Evolutionary conservation across 495 filamentous ascomycete species (phyloP), one percentile per base, ranked within the genome.

Genomic region (Annulohypoxylon stygium): DNA sequence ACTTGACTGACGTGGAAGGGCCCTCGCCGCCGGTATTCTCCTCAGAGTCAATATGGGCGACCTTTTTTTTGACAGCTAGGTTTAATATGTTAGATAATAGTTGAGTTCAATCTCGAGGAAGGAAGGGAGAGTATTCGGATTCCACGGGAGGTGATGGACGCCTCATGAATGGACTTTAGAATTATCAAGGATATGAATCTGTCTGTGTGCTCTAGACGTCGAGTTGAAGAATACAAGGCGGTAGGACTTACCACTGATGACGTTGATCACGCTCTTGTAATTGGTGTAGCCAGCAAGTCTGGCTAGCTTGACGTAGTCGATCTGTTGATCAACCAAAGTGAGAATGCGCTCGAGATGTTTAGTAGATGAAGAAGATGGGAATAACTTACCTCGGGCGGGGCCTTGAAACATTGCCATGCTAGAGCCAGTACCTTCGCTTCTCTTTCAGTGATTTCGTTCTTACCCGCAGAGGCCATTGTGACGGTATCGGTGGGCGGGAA

Each of bases 1-100:
- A n/a, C 62, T 75, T 73, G 66, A 36, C 18, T 2, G 69, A 65
- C 0, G 64, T 68, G 1, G 62, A 11, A 1, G 68, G 37, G 33
- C 23, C 65, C 10, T 73, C 60, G 45, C 25, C 61, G 16, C 34
- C 20, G 14, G 43, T 34, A 20, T 26, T 60, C 20, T 43, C 48
- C 14, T 51, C n/a, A 20, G 26, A 3, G 11, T 11, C 3, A 2
- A 14, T 4, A 8, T 3, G 10, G 11, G 60, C 53, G 20, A 65
- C 48, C 55, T 74, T 78, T 58, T 74, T 76, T 50, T 66, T 69
- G 34, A 71, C 50, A 6, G 8, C 76, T 76, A 41, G 74, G 57
- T 41, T n/a, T 1, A 20, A 26, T 11, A 45, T n/a, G 55, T 66
- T 67, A 67, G 61, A 59, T 12, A 33, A 25, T 3, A 8, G 36